Conservation (phyloP, 208 protist genomes). For the Herpetomonas samuelpessoai region DNA sequence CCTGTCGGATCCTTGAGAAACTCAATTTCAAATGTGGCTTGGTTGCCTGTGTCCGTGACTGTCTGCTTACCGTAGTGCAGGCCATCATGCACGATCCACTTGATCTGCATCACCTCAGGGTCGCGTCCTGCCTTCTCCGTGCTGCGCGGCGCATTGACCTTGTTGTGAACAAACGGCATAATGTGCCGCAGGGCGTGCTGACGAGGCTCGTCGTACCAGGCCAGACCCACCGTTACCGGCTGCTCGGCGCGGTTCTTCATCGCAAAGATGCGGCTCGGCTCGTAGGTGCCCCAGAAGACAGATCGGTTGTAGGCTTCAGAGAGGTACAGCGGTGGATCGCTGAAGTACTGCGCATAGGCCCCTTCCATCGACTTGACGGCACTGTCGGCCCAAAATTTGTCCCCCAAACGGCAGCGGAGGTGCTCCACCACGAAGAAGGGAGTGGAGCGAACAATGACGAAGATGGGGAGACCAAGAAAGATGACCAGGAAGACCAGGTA, state of each 20-base stretch:
- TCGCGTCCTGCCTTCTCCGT: constrained; percentile 30
- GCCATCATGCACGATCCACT: constrained; percentile 74
- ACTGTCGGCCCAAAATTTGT: constrained; percentile 52
- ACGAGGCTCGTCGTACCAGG: constrained; percentile 74
- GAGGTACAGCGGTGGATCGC: constrained; percentile 58
- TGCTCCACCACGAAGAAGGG: constrained; percentile 83
- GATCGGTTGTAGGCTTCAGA: constrained; percentile 69
- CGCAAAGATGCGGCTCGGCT: constrained; percentile 77
- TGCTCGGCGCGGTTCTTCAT: constrained; percentile 65
- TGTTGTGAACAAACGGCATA: constrained; percentile 68
- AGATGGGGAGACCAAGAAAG: constrained; percentile 47
- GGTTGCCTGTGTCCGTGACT: constrained; percentile 54
- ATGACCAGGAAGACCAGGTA: constrained; percentile 62
- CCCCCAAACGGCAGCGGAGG: constrained; percentile 51
- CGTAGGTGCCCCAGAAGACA: constrained; percentile 83
- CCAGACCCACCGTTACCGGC: constrained; percentile 70
- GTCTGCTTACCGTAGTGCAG: constrained; percentile 71
- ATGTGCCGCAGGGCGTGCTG: constrained; percentile 53
- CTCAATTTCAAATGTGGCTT: constrained; percentile 51
- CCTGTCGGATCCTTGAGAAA: constrained; percentile 81
- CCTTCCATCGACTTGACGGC: constrained; percentile 44
- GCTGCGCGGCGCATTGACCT: constrained; percentile 44
- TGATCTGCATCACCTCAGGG: constrained; percentile 57
- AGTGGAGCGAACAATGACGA: constrained; percentile 53
- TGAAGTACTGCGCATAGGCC: constrained; percentile 56